Percentiles rank a stretch among this genome's conserved stretches.
These are phyloP conservation scores for Incumbomyces delicatus DNA, from an alignment of 2,329 filamentous ascomycete species.

Conservation along the genomic window DNA sequence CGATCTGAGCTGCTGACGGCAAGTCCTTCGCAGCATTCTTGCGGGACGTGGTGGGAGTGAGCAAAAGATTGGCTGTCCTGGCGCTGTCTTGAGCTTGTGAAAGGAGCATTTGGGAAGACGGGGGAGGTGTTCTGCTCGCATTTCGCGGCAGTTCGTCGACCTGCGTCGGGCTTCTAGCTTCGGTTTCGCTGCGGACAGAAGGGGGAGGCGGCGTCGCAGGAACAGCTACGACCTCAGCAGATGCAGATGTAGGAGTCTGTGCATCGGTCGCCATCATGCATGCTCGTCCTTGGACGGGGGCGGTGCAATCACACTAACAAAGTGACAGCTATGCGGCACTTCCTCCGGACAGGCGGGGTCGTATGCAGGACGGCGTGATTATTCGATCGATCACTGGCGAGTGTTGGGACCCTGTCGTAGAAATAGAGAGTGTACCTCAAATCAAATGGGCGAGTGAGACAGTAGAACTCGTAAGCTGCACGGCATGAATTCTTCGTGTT, in stretches of 20 bases:
- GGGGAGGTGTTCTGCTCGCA: slow-evolving; percentile 32
- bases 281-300: background rate
- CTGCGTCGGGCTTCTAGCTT: slow-evolving; percentile 50
- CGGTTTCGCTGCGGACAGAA: slow-evolving; percentile 33
- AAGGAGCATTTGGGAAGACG: slow-evolving; percentile 30
- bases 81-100: slow-evolving; percentile 19
- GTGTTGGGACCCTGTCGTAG: background rate
- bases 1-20: slow-evolving; percentile 43
- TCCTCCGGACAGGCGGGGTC: no score
- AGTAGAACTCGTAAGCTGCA: background rate
- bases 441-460: no score
- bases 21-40: slow-evolving; percentile 35
- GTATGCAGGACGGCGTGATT: no score
- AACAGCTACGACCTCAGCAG: background rate
- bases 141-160: slow-evolving; percentile 49
- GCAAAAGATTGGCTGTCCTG: slow-evolving; percentile 10
- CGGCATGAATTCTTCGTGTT: slow-evolving; percentile 9
- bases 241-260: background rate
- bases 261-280: background rate
- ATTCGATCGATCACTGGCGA: no score
- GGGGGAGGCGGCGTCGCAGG: slow-evolving; percentile 7
- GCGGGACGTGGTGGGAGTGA: slow-evolving; percentile 41
- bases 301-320: background rate
- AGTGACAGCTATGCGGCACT: background rate
- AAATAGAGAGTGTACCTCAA: background rate